Evolutionary conservation across 2,329 filamentous ascomycete species (phyloP), one percentile per base, ranked within the genome.

Genomic region (Neoarthrinium moseri): DNA sequence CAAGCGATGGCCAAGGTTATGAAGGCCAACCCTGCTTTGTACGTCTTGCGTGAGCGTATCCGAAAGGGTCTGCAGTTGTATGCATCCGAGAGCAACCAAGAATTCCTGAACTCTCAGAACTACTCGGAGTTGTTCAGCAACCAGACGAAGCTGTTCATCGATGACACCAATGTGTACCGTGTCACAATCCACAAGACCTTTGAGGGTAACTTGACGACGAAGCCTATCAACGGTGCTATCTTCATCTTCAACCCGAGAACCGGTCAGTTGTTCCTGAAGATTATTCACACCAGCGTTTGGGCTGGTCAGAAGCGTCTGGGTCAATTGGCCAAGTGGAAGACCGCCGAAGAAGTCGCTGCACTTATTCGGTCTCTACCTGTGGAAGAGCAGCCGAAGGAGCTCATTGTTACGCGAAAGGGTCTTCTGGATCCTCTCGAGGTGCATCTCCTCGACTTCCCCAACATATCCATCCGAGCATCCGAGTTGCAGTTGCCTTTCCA

Each of bases 201-300:
- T 52, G 94, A 99, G 69, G 94, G 94, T 59, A 99, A 99, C 65
- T 76, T 99, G 81, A 99, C 94, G 0, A 99, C 94, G 2, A 99
- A 99, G 71, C 94, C 94, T 4, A 99, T 99, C 78, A 99, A 99
- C 66, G 94, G 94, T 64, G 94, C 95, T 36, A 97, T 99, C 65
- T 99, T 99, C 76, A 99, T 99, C 64, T 97, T 99, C 81, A 99
- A 99, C 66, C 94, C 95, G n/a, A 84, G 92, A 48, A 99, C 94
- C 43, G 94, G 94, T 41, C 94, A 99, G 63, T 72, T 99, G 30
- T 99, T 99, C 83, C 71, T 99, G 63, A 99, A 99, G 79, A 97
- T 99, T 58, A 99, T 99, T 56, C 95, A 99, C 70, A 99, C 94
- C 1, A 96, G 91, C 62, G 95, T 99, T 22, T 99, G 94, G 94